phyloP scores from a whole-genome alignment of 495 filamentous ascomycete species.

The Parmelia sp. region DNA sequence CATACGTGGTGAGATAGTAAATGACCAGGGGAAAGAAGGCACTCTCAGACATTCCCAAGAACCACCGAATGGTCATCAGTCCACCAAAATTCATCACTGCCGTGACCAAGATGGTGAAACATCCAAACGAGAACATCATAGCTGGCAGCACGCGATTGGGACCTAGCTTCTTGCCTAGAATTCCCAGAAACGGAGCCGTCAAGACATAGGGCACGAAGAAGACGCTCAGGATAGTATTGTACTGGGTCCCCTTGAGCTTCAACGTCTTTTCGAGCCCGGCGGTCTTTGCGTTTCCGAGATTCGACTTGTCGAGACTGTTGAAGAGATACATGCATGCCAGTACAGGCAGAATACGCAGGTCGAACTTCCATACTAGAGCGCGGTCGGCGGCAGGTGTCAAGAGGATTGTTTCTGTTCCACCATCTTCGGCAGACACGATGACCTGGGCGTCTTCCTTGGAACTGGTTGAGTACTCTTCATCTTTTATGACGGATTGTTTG shows the following conservation, averaged over 20 bases:
- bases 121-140: slow-evolving; percentile 63
- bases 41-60: slow-evolving; percentile 65
- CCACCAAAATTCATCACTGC: slow-evolving; percentile 57
- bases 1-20: slow-evolving; percentile 46
- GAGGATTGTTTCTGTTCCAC: background rate
- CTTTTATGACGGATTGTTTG: background rate
- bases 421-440: background rate
- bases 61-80: slow-evolving; percentile 58
- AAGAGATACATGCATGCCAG: slow-evolving; percentile 62
- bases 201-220: slow-evolving; percentile 77
- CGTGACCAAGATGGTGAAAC: slow-evolving; percentile 50
- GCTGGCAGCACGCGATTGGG: slow-evolving; percentile 57
- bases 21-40: slow-evolving; percentile 69
- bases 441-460: background rate
- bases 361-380: slow-evolving; percentile 58
- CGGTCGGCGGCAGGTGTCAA: slow-evolving; percentile 43
- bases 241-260: slow-evolving; percentile 54
- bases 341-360: slow-evolving; percentile 55
- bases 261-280: slow-evolving; percentile 50
- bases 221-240: slow-evolving; percentile 64
- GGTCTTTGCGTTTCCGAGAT: slow-evolving; percentile 66
- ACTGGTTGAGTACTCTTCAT: background rate
- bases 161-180: slow-evolving; percentile 63
- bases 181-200: slow-evolving; percentile 57
- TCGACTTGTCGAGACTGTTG: slow-evolving; percentile 61